These are phyloP conservation scores for Suaeda aralocaspica DNA, from an alignment of 148 eudicot species.

Conservation along the genomic window DNA sequence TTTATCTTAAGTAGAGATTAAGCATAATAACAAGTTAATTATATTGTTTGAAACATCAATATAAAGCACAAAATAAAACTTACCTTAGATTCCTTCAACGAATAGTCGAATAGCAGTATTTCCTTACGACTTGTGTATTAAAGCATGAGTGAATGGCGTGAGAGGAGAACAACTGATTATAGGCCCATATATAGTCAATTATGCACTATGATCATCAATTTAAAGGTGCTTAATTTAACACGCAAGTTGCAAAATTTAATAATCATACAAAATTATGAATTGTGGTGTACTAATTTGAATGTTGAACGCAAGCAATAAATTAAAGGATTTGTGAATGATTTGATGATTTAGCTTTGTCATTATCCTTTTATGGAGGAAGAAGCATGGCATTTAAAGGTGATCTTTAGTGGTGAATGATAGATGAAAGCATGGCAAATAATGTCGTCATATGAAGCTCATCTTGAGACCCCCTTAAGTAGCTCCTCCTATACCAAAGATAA, in stretches of 20 bases:
- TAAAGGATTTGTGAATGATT: no score
- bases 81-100: no score
- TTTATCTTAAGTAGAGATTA: no score
- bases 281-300: neutral
- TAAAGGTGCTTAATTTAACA: neutral
- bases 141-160: neutral
- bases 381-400: neutral
- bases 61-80: no score
- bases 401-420: neutral
- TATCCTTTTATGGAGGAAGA: no score
- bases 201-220: neutral
- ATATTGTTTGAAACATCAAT: no score
- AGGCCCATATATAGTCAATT: neutral
- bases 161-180: neutral
- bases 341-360: no score
- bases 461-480: no score
- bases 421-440: neutral
- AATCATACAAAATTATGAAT: neutral
- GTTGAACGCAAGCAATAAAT: neutral
- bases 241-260: neutral
- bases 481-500: no score
- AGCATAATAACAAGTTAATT: no score
- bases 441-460: slow-evolving; percentile 14
- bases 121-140: no score
- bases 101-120: no score